Evolutionary conservation across 2,329 filamentous ascomycete genomes (phyloP).

Genomic region (Whalleya microplaca): DNA sequence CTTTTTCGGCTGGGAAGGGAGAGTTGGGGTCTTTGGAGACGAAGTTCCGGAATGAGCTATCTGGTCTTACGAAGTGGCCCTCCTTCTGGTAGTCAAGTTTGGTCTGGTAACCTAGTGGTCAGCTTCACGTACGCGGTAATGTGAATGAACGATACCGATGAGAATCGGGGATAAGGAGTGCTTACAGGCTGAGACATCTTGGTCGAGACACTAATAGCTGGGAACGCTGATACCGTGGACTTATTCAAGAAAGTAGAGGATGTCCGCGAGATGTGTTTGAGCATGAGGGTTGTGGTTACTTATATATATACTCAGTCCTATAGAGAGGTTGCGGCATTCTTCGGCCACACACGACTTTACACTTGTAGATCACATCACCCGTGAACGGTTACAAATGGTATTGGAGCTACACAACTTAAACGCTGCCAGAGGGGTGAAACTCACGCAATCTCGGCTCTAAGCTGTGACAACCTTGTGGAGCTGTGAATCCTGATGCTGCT

Average conservation of each 20-base stretch:
- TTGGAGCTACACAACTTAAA: no score
- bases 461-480: no score
- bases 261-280: background rate
- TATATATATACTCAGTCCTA: background rate
- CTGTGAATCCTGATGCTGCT: background rate
- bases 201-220: background rate
- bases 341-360: background rate
- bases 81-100: slow-evolving; percentile 42
- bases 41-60: slow-evolving; percentile 57
- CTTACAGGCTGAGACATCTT: slow-evolving; percentile 22
- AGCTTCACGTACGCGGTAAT: slow-evolving; percentile 6
- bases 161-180: background rate
- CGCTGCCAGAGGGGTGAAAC: background rate
- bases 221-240: background rate
- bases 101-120: slow-evolving; percentile 12
- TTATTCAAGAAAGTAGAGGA: background rate
- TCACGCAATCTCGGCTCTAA: background rate
- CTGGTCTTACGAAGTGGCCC: slow-evolving; percentile 56
- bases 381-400: background rate
- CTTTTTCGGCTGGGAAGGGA: slow-evolving; percentile 60
- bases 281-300: background rate
- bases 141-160: background rate
- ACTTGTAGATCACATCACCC: background rate
- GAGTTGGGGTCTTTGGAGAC: slow-evolving; percentile 56
- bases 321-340: no score